A percentile compares a stretch with the other conserved stretches of the same genome.
These are phyloP conservation scores for Sanguinoderma infundibulare DNA, from an alignment of 1,284 basidiomycete species.

Conservation along the genomic window DNA sequence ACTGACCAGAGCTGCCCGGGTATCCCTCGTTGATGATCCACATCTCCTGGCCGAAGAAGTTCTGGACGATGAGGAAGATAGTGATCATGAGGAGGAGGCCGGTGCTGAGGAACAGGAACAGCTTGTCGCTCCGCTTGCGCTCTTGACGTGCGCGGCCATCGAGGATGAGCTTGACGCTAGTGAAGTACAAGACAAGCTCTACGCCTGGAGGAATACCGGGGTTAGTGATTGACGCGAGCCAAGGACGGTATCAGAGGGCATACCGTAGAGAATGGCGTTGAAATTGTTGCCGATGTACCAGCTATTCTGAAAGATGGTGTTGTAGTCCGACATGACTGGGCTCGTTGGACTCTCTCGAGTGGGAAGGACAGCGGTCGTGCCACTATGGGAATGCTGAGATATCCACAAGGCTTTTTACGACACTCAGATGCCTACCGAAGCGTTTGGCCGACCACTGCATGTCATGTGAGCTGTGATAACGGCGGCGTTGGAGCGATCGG, in stretches of 20 bases:
- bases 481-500: too few species aligned
- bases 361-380: not conserved
- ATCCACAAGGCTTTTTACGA: too few species aligned
- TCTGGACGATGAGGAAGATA: constrained; percentile 20
- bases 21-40: constrained; percentile 25
- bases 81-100: constrained; percentile 23
- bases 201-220: constrained; percentile 8
- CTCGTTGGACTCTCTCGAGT: not conserved
- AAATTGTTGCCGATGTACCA: constrained; percentile 1
- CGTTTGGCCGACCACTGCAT: too few species aligned
- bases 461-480: too few species aligned
- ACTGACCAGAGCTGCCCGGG: constrained; percentile 19
- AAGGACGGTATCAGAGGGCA: not conserved
- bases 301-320: not conserved
- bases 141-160: not conserved
- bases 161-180: constrained; percentile 18
- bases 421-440: too few species aligned
- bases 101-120: constrained; percentile 26
- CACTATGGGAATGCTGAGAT: too few species aligned
- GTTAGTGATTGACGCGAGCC: not conserved
- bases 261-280: constrained; percentile 5
- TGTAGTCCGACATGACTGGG: not conserved
- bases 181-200: constrained; percentile 22
- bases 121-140: not conserved
- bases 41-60: constrained; percentile 27